Percentiles rank a stretch among this genome's conserved stretches.
These are phyloP conservation scores for Nitzschia sp. DNA, from an alignment of 108 stramenopile species.

Conservation along the genomic window DNA sequence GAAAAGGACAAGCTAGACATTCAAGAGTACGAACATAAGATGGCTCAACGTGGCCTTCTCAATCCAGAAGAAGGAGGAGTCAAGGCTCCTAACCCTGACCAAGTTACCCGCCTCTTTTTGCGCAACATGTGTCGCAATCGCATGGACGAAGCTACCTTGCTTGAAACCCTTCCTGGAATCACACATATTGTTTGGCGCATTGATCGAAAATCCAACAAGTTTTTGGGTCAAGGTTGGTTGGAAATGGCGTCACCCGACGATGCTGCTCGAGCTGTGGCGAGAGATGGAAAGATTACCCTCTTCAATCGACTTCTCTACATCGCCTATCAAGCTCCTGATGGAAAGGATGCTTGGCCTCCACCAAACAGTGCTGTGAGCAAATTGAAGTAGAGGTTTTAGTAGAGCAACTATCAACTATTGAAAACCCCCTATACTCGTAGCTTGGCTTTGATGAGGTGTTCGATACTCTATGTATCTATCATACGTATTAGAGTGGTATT, in stretches of 20 bases:
- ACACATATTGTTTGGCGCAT: slow-evolving; percentile 59
- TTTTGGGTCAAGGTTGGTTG: slow-evolving; percentile 58
- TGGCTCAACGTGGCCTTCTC: slow-evolving; percentile 41
- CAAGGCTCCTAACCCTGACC: slow-evolving; percentile 50
- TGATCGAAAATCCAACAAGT: slow-evolving; percentile 37
- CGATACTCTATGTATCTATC: too few species aligned
- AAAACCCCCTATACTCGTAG: too few species aligned
- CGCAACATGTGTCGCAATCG: slow-evolving; percentile 61
- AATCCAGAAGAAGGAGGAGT: slow-evolving; percentile 4
- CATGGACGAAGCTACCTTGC: slow-evolving; percentile 40
- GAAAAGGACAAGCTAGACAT: slow-evolving; percentile 47
- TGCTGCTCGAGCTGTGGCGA: slow-evolving; percentile 53
- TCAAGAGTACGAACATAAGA: slow-evolving; percentile 53
- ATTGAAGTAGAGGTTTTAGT: too few species aligned
- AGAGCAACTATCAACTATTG: too few species aligned
- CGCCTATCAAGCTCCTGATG: slow-evolving; percentile 49
- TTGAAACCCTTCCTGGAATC: slow-evolving; percentile 47
- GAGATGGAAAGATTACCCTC: slow-evolving; percentile 37
- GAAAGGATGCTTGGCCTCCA: slow-evolving; percentile 75
- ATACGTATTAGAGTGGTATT: too few species aligned
- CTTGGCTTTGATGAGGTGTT: too few species aligned
- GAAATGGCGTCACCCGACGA: slow-evolving; percentile 70
- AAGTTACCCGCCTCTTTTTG: slow-evolving; percentile 51
- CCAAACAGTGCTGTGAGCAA: slow-evolving; percentile 31
- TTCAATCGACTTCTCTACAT: slow-evolving; percentile 54